These are phyloP conservation scores for Ganoderma leucocontextum DNA, from an alignment of 1,284 basidiomycete genomes.

Conservation along the genomic window DNA sequence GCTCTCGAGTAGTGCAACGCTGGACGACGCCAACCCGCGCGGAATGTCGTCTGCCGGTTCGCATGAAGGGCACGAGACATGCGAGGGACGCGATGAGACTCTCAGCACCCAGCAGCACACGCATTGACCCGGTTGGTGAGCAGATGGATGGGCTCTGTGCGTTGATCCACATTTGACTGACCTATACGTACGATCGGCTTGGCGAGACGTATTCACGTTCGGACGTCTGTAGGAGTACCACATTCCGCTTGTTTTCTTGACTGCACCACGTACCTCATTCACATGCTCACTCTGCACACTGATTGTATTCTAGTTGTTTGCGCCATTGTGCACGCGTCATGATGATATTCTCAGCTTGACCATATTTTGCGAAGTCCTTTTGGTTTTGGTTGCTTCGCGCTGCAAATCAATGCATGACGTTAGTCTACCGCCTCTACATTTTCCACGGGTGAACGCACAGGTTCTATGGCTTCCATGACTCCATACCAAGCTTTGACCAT, in stretches of 20 bases:
- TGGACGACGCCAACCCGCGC: slow-evolving; percentile 22
- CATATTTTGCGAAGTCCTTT: not conserved
- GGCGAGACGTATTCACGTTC: not conserved
- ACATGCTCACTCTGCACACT: not conserved
- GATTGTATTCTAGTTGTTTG: slow-evolving; percentile 2
- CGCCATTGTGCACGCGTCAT: not conserved
- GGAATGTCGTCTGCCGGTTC: slow-evolving; percentile 21
- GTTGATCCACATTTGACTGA: not conserved
- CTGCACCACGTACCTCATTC: not conserved
- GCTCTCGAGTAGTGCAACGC: slow-evolving; percentile 14
- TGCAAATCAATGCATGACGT: not conserved
- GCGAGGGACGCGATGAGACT: not conserved
- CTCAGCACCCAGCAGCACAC: not conserved
- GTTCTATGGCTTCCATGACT: not conserved
- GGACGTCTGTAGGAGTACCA: slow-evolving; percentile 1
- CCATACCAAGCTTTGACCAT: not conserved
- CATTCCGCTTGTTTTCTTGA: not conserved
- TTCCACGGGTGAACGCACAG: not conserved
- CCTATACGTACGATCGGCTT: not conserved
- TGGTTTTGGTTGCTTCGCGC: not conserved
- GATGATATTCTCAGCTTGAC: not conserved
- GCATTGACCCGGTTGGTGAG: not conserved
- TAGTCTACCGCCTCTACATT: not conserved
- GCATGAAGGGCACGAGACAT: slow-evolving; percentile 19
- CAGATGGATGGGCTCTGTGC: not conserved